phyloP scores from a whole-genome alignment of 2,329 filamentous ascomycete species.

The Dothidotthia symphoricarpi region DNA sequence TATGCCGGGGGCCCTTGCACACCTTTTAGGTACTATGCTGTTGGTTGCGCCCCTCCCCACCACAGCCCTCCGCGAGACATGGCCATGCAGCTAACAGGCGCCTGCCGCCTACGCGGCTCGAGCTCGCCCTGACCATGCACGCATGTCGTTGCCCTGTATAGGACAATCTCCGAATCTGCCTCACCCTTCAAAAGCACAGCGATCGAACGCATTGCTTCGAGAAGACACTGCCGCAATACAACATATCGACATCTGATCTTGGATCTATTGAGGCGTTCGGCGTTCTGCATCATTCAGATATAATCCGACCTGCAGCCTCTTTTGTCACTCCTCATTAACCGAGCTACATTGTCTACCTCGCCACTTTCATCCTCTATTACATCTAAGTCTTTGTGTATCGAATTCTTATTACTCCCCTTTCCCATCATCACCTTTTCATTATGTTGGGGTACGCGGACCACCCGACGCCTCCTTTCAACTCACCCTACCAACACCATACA shows the following conservation, averaged over 20 bases:
- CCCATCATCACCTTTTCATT: slow-evolving; percentile 11
- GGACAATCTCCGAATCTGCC: slow-evolving; percentile 41
- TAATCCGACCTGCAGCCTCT: slow-evolving; percentile 29
- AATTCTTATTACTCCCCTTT: slow-evolving; percentile 7
- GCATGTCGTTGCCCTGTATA: slow-evolving; percentile 26
- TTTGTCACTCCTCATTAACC: slow-evolving; percentile 14
- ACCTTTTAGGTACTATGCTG: slow-evolving; percentile 11
- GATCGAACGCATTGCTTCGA: slow-evolving; percentile 24
- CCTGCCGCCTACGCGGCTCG: slow-evolving; percentile 37
- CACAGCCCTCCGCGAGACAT: slow-evolving; percentile 30
- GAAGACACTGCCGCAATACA: slow-evolving; percentile 38
- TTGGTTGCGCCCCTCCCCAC: slow-evolving; percentile 18
- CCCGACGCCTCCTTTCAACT: slow-evolving; percentile 37
- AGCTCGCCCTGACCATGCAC: slow-evolving; percentile 23
- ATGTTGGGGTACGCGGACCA: slow-evolving; percentile 32
- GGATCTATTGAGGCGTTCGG: slow-evolving; percentile 23
- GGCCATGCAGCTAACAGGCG: slow-evolving; percentile 37
- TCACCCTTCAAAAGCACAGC: slow-evolving; percentile 35
- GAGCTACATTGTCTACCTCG: slow-evolving; percentile 6
- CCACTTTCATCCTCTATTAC: slow-evolving; percentile 6
- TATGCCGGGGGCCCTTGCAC: slow-evolving; percentile 16
- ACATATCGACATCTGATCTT: slow-evolving; percentile 24
- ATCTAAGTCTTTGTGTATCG: slow-evolving; percentile 7
- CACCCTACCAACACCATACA: slow-evolving; percentile 37
- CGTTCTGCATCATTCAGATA: slow-evolving; percentile 27